Evolutionary conservation across 495 filamentous ascomycete genomes (phyloP), one percentile per base, ranked within the genome.

Genomic region (Cairneyella variabilis): DNA sequence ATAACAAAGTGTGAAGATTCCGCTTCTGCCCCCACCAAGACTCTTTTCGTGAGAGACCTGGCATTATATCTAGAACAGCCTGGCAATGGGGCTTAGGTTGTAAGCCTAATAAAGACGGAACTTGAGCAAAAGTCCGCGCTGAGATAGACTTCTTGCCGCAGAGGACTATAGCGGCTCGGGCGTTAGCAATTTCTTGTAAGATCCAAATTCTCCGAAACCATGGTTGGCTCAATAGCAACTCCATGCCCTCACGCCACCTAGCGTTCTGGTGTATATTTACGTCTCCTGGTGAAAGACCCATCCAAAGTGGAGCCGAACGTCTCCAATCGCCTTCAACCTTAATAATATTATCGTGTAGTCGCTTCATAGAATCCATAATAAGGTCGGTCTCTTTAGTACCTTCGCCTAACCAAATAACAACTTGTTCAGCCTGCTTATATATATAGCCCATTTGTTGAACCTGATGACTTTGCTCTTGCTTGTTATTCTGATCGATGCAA

Each of bases 1-100:
- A 0, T 7, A 72, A 53, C 1, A 72, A 54, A n/a, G 57, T 61
- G 11, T 61, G 34, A 8, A 72, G 65, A 17, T 60, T 27, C 18
- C 53, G 60, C 1, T 45, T 54, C 30, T 60, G 10, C 0, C 30
- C 45, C 64, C 64, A 69, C 66, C 69, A 69, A 1, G 66, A 68
- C 0, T 49, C 34, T 40, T 58, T 36, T 12, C 66, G 53, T 0
- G 55, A 53, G 9, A 22, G 27, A 1, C 68, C 61, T 1, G 67
- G 66, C 60, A 70, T 68, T 37, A 71, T 64, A 34, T 71, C 68
- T 11, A 71, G 59, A 1, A 71, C 59, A 14, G 67, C 61, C 53
- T 71, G 63, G 3, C 38, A 60, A 48, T 60, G 58, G 6, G 20
- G 0, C 0, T 54, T 27, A 4, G 53, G 42, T 0, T 27, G 14